A percentile compares a stretch with the other conserved stretches of the same genome.
phyloP scores from a whole-genome alignment of 495 filamentous ascomycete species.

The Penicillium lividum region DNA sequence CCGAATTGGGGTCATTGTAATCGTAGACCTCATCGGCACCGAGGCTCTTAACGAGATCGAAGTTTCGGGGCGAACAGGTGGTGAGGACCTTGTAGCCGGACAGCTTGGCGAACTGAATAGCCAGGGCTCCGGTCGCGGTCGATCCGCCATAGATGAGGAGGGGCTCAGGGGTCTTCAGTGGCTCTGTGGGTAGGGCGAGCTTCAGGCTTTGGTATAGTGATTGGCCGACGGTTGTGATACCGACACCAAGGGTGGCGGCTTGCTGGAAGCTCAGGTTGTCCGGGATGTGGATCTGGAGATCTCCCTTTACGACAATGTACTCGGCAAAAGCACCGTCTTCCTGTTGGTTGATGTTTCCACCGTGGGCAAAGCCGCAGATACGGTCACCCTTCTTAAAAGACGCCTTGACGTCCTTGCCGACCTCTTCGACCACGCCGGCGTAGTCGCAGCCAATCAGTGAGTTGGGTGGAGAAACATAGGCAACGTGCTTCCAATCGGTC shows the following conservation, averaged over 20 bases:
- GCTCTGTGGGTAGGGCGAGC: conserved; percentile 26
- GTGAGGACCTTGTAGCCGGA: conserved; percentile 39
- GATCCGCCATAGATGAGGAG: conserved; percentile 59
- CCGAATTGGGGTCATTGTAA: conserved; percentile 34
- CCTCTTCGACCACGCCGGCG: conserved; percentile 54
- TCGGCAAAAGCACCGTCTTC: conserved; percentile 58
- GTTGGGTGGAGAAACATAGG: conserved; percentile 29
- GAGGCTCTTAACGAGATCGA: conserved; percentile 33
- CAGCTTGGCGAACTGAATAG: conserved; percentile 56
- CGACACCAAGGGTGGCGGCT: conserved; percentile 58
- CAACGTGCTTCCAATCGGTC: conserved; percentile 60
- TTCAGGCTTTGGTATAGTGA: conserved; percentile 39
- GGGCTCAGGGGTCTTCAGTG: conserved; percentile 22
- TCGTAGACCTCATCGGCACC: conserved; percentile 45
- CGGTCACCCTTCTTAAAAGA: conserved; percentile 49
- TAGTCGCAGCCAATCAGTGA: conserved; percentile 58
- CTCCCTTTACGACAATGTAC: conserved; percentile 51
- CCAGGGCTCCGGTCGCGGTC: conserved; percentile 56
- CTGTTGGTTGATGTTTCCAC: conserved; percentile 49
- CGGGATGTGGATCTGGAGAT: conserved; percentile 54
- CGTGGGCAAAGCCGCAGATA: conserved; percentile 53
- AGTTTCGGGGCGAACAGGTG: conserved; percentile 45
- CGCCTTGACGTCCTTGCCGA: conserved; percentile 52
- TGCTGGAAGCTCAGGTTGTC: conserved; percentile 54
- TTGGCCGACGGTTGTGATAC: conserved; percentile 47